These are phyloP conservation scores for Metschnikowia noctiluminum DNA, from an alignment of 805 yeast genomes.

Conservation along the genomic window DNA sequence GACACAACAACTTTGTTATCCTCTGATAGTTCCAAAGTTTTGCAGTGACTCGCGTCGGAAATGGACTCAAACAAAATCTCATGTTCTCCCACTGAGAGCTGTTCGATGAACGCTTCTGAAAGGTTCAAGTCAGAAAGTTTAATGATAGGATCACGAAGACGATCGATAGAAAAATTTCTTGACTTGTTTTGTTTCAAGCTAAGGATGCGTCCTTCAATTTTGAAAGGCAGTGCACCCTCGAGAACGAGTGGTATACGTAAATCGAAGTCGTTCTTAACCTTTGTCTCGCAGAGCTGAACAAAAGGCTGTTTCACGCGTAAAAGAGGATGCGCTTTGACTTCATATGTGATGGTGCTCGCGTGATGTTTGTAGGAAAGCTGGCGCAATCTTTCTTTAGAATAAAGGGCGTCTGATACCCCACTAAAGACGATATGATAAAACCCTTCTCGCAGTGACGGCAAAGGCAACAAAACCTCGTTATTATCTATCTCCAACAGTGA, in stretches of 20 bases:
- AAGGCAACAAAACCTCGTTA: slow-evolving; percentile 28
- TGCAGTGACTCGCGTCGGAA: slow-evolving; percentile 70
- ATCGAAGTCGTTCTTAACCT: slow-evolving; percentile 26
- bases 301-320: slow-evolving; percentile 48
- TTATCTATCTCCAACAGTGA: slow-evolving; percentile 32
- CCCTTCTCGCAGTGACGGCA: slow-evolving; percentile 51
- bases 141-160: slow-evolving; percentile 32
- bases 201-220: slow-evolving; percentile 52
- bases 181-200: slow-evolving; percentile 58
- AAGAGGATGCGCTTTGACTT: slow-evolving; percentile 60
- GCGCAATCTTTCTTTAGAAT: slow-evolving; percentile 37
- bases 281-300: slow-evolving; percentile 45
- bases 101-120: slow-evolving; percentile 31
- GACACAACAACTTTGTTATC: slow-evolving; percentile 47
- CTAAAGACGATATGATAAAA: slow-evolving; percentile 57
- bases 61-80: slow-evolving; percentile 54
- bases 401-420: slow-evolving; percentile 64
- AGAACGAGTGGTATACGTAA: slow-evolving; percentile 50
- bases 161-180: slow-evolving; percentile 43
- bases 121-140: slow-evolving; percentile 11
- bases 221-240: slow-evolving; percentile 60
- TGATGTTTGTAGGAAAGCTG: slow-evolving; percentile 2
- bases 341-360: slow-evolving; percentile 26
- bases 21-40: slow-evolving; percentile 35
- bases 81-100: slow-evolving; percentile 69